Base-by-base conservation (phyloP, 805 yeast species). In the Teunomyces cretensis region DNA sequence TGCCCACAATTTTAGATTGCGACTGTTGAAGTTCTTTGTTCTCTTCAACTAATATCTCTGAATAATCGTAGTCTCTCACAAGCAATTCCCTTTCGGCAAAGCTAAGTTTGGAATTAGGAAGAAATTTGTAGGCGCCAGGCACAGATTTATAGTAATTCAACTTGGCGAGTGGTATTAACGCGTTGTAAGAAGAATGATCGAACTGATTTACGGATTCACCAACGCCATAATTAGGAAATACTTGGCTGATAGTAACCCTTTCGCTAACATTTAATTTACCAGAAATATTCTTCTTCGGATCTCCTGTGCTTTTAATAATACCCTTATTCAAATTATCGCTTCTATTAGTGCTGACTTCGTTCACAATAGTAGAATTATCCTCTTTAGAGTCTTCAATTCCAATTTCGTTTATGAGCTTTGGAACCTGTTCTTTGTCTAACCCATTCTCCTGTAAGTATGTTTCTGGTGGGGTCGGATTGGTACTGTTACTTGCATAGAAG, bases 201-300 rank as follows among this genome's bases (percentile, higher is more conserved):
- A 63, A 48, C 9, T 65, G 68, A 1, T 62, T 47, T 13, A 60
- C 45, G 6, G 64, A 48, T 27, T 61, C 65, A 17, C 62, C 59
- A 8, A 50, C 38, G 7, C 72, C 75, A 48, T 68, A 70, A 33
- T 66, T 67, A 14, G 77, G 77, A 45, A 72, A 72, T 9, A 70
- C 68, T 45, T 68, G 75, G 26, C 60, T 53, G 2, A 70, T 51
- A 1, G 70, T 65, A 28, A 71, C 62, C 38, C 57, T 58, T 38
- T 65, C 73, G 6, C 60, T 63, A 7, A 35, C 19, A 15, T 14
- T 22, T 12, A 15, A 11, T 16, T 35, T 36, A 5, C 7, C 12
- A 6, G 11, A 11, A 26, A 26, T 26, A 14, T 17, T 27, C 14
- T 17, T 26, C 27, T 22, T 30, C 7, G 17, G 11, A 12, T 41